Evolutionary conservation across 2,329 filamentous ascomycete species (phyloP), one percentile per base, ranked within the genome.

Genomic region (Xylaria arbuscula): DNA sequence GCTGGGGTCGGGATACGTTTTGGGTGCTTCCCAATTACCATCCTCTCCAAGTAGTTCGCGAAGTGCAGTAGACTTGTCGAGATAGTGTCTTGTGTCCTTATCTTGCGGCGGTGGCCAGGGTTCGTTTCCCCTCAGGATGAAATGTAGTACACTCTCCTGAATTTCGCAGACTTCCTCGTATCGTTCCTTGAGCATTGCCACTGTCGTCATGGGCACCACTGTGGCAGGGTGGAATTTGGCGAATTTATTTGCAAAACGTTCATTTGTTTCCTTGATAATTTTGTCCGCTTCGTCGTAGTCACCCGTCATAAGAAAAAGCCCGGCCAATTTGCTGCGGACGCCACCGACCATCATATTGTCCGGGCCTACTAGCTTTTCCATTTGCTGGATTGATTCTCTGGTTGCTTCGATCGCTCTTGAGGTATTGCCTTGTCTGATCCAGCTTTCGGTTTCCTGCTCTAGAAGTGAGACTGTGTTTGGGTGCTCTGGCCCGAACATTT

Each of bases 141-240:
- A 22, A 8, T 22, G n/a, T 3, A 47, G 45, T 3, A 47, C n/a
- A 10, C n/a, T 7, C 45, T 47, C 45, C 45, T 47, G 45, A 22
- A 22, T 22, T 15, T 47, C 19, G n/a, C 45, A 47, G 45, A 22
- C 45, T 22, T 22, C 45, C 19, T 47, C 45, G n/a, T 22, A 47
- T 22, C n/a, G 45, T 22, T 6, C 45, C 45, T 47, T 47, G 45
- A 47, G 19, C 45, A 47, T 47, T 1, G n/a, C 45, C n/a, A 47
- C 45, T 11, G 45, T 47, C 45, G 45, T 47, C 45, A 47, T 47
- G 45, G 45, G n/a, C n/a, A 47, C 45, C 9, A 47, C 45, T 47
- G 11, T 22, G 3, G 8, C 45, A 47, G 45, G 45, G 45, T 47
- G 45, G 19, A 22, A 47, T n/a, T 22, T 8, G 9, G 7, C n/a